Evolutionary conservation across 148 eudicot genomes (phyloP).

Genomic region (Vaccinium darrowii): DNA sequence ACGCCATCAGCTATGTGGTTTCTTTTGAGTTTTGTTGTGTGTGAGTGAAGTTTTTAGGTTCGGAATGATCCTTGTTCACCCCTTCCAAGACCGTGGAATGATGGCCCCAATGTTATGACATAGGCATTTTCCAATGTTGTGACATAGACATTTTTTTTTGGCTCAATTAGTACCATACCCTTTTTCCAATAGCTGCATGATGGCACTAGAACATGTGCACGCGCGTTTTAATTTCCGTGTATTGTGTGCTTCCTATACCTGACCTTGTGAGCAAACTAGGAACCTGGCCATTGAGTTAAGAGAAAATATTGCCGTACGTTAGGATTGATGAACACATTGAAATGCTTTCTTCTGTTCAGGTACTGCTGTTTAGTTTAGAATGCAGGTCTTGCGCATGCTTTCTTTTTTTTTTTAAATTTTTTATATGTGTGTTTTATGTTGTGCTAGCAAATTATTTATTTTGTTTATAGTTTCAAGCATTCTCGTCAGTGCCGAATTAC

Average conservation of each 20-base stretch:
- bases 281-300: neutral
- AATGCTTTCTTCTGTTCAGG: neutral
- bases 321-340: neutral
- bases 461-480: neutral
- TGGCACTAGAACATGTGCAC: neutral
- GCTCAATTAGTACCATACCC: neutral
- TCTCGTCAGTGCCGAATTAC: neutral
- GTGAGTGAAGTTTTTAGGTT: neutral
- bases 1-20: neutral
- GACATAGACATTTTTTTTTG: neutral
- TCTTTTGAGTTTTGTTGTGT: neutral
- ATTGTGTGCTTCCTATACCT: neutral
- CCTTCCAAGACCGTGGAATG: neutral
- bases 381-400: neutral
- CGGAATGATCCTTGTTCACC: neutral
- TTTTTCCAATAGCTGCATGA: neutral
- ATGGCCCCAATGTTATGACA: neutral
- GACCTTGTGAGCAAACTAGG: neutral
- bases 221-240: neutral
- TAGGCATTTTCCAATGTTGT: neutral
- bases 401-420: neutral
- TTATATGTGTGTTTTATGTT: neutral
- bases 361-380: neutral
- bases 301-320: neutral
- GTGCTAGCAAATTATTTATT: neutral